phyloP scores from a whole-genome alignment of 1,284 basidiomycete species.

The Moniliophthora roreri region DNA sequence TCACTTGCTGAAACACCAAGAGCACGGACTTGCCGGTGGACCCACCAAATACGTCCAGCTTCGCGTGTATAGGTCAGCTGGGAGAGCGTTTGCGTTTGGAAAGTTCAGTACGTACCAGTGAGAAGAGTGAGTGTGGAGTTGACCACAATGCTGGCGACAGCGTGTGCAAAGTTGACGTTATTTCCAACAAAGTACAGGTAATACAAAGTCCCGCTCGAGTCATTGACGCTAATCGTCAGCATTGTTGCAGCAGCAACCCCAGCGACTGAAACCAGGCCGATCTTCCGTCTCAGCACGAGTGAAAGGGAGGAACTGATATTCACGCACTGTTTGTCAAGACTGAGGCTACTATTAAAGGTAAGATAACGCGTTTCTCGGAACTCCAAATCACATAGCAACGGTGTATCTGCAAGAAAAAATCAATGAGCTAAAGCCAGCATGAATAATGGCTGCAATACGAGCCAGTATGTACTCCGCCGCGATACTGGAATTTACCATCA shows the following conservation, averaged over 20 bases:
- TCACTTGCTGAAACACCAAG: not conserved
- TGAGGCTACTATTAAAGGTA: not conserved
- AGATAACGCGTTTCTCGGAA: not conserved
- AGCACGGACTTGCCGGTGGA: not conserved
- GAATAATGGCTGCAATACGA: no score
- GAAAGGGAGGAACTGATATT: no score
- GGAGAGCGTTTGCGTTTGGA: not conserved
- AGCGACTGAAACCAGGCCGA: not conserved
- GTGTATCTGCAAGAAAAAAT: not conserved
- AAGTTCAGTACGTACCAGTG: not conserved
- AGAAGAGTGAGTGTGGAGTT: not conserved
- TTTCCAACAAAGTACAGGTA: not conserved
- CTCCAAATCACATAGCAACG: conserved; percentile 3
- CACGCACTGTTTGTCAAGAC: not conserved
- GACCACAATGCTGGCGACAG: not conserved
- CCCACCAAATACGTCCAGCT: conserved; percentile 4
- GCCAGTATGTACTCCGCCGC: no score
- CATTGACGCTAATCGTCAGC: not conserved
- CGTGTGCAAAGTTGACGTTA: not conserved
- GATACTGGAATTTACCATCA: no score
- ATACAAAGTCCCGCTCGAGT: not conserved
- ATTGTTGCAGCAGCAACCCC: not conserved
- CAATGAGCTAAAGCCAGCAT: not conserved
- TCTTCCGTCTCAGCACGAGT: no score
- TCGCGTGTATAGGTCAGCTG: not conserved